A percentile compares a stretch with the other conserved stretches of the same genome.
phyloP scores from a whole-genome alignment of 2,329 filamentous ascomycete species.

The Lasiodiplodia gonubiensis region DNA sequence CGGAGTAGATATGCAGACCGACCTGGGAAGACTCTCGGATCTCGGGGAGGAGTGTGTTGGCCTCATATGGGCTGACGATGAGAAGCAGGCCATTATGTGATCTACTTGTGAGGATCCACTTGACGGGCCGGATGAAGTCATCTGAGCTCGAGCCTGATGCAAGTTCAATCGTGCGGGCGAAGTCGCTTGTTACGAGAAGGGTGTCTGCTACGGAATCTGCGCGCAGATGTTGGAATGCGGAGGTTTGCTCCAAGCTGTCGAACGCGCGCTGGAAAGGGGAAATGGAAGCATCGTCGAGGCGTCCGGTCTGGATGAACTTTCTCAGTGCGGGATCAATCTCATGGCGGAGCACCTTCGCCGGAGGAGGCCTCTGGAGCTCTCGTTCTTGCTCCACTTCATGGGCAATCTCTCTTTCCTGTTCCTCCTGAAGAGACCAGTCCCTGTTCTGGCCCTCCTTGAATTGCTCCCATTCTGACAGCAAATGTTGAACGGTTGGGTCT shows the following conservation, averaged over 20 bases:
- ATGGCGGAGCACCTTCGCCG: constrained; percentile 42
- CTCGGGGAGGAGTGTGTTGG: constrained; percentile 53
- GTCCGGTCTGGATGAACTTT: neutral
- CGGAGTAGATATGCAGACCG: constrained; percentile 58
- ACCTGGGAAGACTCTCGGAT: constrained; percentile 49
- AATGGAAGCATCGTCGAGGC: neutral
- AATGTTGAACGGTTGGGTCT: neutral
- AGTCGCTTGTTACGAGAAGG: constrained; percentile 60
- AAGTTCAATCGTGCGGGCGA: constrained; percentile 52
- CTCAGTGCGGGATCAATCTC: neutral
- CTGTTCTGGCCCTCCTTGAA: neutral
- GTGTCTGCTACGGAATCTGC: constrained; percentile 39
- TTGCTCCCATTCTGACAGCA: neutral
- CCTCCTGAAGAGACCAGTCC: constrained; percentile 30
- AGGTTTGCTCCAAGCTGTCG: neutral
- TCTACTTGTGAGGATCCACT: constrained; percentile 58
- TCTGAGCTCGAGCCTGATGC: neutral
- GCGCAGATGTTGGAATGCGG: constrained; percentile 4
- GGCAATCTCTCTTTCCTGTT: constrained; percentile 62
- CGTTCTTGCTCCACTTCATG: constrained; percentile 61
- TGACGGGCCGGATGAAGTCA: constrained; percentile 50
- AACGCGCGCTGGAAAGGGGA: neutral
- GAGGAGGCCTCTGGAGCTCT: constrained; percentile 53
- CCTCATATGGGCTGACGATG: constrained; percentile 67
- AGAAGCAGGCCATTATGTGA: constrained; percentile 44